Evolutionary conservation across 1,284 basidiomycete species (phyloP), one percentile per base, ranked within the genome.

Genomic region (Apiotrichum gamsii): DNA sequence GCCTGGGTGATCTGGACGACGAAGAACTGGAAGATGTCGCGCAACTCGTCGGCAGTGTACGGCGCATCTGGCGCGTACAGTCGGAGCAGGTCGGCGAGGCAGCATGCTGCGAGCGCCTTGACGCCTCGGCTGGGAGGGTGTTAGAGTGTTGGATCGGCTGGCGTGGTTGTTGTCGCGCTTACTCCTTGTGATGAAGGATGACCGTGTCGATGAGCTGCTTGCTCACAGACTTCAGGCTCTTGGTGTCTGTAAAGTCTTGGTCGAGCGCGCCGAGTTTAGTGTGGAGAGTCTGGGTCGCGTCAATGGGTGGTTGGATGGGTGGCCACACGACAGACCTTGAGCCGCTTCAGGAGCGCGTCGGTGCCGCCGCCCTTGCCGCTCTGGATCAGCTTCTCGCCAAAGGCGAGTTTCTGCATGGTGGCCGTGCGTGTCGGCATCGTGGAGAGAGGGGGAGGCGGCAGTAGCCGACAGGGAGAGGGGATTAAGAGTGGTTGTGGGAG

Each of bases 21-120:
- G 77, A 95, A 88, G 78, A 96, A 96, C 62, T 90, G 82, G 73
- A 96, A 96, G 65, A 96, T 91, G 70, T 94, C 89, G 54, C 75
- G 71, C 32, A 97, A 81, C 69, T 97, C 88, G 39, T 78, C 73
- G 40, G 83, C 82, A 4, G 84, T 93, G 69, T 94, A 98, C 10
- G 95, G 95, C 24, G 95, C 94, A 65, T 97, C 90, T 2, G 95
- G 95, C 1, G 95, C 95, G 69, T 91, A 96, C 38, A 98, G 79
- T 30, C 90, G 76, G 41, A 99, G 81, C 50, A 97, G 77, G 70
- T 99, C 93, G 2, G 91, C 90, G 16, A 99, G 79, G 72, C 91
- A 97, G 72, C 90, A 95, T 0, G 90, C 91, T 5, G 87, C 82
- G 59, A 87, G 88, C 0, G 90, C 91, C 70, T 93, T 95, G 59